Percentiles rank a stretch among this genome's conserved stretches.
These are phyloP conservation scores for Leptomonas pyrrhocoris DNA, from an alignment of 208 protist genomes.

Conservation along the genomic window DNA sequence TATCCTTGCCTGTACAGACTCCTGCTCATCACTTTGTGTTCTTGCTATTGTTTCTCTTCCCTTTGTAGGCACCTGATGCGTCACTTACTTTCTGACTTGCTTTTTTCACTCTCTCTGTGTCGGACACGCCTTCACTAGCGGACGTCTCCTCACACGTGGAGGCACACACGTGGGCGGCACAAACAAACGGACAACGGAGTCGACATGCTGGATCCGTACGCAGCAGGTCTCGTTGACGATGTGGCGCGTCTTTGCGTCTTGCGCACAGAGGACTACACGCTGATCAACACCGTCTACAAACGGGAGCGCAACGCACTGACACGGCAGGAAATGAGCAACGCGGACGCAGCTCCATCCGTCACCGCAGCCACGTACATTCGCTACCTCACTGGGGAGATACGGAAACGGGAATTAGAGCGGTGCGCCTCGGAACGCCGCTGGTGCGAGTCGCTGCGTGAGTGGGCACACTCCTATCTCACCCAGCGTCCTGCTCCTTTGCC, in stretches of 20 bases:
- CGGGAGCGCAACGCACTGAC: constrained; percentile 7
- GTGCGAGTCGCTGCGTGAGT: constrained; percentile 26
- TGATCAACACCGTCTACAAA: constrained; percentile 38
- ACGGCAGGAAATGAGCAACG: not conserved
- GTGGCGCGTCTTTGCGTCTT: constrained; percentile 51
- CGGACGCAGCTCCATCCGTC: not conserved
- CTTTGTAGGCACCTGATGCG: too few species aligned
- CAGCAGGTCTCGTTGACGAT: constrained; percentile 39
- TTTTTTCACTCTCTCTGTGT: too few species aligned
- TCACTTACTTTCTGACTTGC: too few species aligned
- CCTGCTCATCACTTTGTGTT: too few species aligned
- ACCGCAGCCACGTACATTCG: constrained; percentile 25
- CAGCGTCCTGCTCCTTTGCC: not conserved
- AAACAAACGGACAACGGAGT: too few species aligned
- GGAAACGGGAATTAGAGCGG: constrained; percentile 39
- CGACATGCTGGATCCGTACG: constrained; percentile 42
- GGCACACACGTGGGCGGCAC: too few species aligned
- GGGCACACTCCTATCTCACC: constrained; percentile 23
- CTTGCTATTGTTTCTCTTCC: too few species aligned
- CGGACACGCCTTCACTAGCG: too few species aligned
- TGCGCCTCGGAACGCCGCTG: constrained; percentile 23
- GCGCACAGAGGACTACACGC: constrained; percentile 50
- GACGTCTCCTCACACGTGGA: too few species aligned
- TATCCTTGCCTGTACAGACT: too few species aligned
- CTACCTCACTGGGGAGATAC: constrained; percentile 41